Conservation (phyloP, 2,329 filamentous ascomycete genomes). For the Sporothrix sp. region DNA sequence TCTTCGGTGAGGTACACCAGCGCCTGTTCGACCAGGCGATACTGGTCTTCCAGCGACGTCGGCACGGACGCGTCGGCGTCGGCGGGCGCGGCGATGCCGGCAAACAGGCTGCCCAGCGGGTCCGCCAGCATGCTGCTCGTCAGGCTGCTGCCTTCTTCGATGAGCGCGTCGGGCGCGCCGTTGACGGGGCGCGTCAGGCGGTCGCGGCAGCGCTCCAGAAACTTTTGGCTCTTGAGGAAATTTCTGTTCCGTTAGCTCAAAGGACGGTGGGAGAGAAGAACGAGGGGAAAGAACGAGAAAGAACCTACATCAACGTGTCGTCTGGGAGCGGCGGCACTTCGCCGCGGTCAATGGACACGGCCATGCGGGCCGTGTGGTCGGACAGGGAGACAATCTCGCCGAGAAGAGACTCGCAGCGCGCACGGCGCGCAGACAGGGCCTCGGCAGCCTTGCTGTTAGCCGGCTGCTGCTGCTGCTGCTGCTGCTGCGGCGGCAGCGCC, state of each 20-base stretch:
- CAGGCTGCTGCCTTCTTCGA: constrained; percentile 9
- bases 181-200: constrained; percentile 10
- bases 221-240: constrained; percentile 17
- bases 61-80: neutral
- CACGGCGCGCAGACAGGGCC: constrained; percentile 14
- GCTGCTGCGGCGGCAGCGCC: neutral
- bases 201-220: constrained; percentile 18
- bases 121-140: constrained; percentile 13
- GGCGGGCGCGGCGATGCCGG: constrained; percentile 8
- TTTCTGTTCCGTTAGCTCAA: no score
- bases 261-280: no score
- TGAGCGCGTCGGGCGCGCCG: constrained; percentile 6
- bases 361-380: constrained; percentile 34
- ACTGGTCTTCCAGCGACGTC: constrained; percentile 18
- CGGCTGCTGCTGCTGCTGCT: constrained; percentile 10
- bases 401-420: constrained; percentile 25
- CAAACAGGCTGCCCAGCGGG: constrained; percentile 15
- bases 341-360: constrained; percentile 25
- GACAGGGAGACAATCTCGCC: constrained; percentile 32
- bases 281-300: neutral
- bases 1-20: constrained; percentile 18
- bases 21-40: constrained; percentile 18
- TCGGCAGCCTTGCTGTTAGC: constrained; percentile 15
- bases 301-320: constrained; percentile 16
- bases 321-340: constrained; percentile 18